These are phyloP conservation scores for Candida mesenterica DNA, from an alignment of 1,139 yeast genomes.

Conservation along the genomic window DNA sequence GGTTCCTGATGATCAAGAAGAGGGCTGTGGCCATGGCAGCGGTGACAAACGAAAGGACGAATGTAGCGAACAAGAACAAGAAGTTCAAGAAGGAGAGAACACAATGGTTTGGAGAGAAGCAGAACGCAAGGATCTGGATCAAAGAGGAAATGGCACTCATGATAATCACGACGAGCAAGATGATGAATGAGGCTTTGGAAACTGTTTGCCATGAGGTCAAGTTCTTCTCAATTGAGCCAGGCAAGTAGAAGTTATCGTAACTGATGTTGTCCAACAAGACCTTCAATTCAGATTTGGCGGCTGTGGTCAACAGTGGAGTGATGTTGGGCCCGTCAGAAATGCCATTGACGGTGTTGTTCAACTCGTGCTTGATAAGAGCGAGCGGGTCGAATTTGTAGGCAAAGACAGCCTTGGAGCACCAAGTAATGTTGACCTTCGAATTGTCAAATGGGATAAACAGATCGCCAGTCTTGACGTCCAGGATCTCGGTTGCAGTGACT, in stretches of 20 bases:
- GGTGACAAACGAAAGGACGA: slow-evolving; percentile 31
- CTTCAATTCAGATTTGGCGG: slow-evolving; percentile 25
- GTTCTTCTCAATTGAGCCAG: slow-evolving; percentile 35
- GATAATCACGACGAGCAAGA: slow-evolving; percentile 22
- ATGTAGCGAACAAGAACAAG: slow-evolving; percentile 32
- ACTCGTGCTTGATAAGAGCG: slow-evolving; percentile 41
- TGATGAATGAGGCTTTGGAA: slow-evolving; percentile 29
- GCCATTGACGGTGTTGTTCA: slow-evolving; percentile 31
- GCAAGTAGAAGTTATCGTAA: slow-evolving; percentile 33
- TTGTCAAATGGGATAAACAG: slow-evolving; percentile 22
- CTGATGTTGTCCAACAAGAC: slow-evolving; percentile 30
- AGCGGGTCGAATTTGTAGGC: slow-evolving; percentile 55
- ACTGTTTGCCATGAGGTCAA: slow-evolving; percentile 31
- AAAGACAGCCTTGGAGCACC: slow-evolving; percentile 53
- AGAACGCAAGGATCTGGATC: slow-evolving; percentile 40
- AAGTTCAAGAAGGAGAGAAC: slow-evolving; percentile 43
- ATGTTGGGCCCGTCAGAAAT: slow-evolving; percentile 23
- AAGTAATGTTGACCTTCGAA: slow-evolving; percentile 44
- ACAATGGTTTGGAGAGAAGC: slow-evolving; percentile 37
- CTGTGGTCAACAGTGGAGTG: slow-evolving; percentile 16
- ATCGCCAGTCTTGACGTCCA: background rate
- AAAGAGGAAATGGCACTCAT: slow-evolving; percentile 40
- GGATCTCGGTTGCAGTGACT: slow-evolving; percentile 14
- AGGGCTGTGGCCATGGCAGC: slow-evolving; percentile 37
- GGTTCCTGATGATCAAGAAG: slow-evolving; percentile 28